These are phyloP conservation scores for Iberis pinnata DNA, from an alignment of 345 rosid species.

Conservation along the genomic window DNA sequence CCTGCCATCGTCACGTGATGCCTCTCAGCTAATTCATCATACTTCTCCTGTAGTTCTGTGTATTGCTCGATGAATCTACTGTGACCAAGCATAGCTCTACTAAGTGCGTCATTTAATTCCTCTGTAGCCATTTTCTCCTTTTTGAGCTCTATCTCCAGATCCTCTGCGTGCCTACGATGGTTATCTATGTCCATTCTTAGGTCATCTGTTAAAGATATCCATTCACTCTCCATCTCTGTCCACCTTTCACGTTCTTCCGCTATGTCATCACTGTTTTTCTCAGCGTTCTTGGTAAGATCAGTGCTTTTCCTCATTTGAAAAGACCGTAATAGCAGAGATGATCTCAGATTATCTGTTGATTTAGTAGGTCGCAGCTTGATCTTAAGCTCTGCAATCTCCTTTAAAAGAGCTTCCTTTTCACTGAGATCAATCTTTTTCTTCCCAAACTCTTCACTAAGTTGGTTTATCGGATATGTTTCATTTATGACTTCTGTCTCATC, in stretches of 20 bases:
- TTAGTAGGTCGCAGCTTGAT: constrained; percentile 52
- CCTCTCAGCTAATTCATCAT: constrained; percentile 61
- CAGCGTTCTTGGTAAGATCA: constrained; percentile 21
- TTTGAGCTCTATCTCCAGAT: constrained; percentile 57
- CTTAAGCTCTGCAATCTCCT: constrained; percentile 66
- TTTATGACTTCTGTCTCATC: constrained; percentile 23
- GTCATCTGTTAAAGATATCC: constrained; percentile 95
- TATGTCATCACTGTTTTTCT: constrained; percentile 43
- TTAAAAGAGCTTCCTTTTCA: constrained; percentile 74
- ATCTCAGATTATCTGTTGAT: constrained; percentile 62
- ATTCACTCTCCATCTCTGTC: constrained; percentile 97
- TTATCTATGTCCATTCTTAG: constrained; percentile 73
- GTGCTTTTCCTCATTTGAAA: constrained; percentile 55
- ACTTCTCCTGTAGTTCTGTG: constrained; percentile 73
- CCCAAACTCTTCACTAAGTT: constrained; percentile 39
- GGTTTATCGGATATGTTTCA: constrained; percentile 43
- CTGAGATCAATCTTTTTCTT: constrained; percentile 34
- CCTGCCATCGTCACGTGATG: constrained; percentile 76
- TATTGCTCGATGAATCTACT: constrained; percentile 93
- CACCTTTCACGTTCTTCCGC: constrained; percentile 78
- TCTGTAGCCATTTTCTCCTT: constrained; percentile 59
- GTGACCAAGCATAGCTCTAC: constrained; percentile 79
- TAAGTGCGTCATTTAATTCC: constrained; percentile 78
- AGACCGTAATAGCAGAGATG: constrained; percentile 64
- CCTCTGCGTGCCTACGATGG: constrained; percentile 65